Percentiles rank a stretch among this genome's conserved stretches.
Evolutionary conservation across 345 rosid genomes (phyloP).

Genomic region (Corchorus capsularis): DNA sequence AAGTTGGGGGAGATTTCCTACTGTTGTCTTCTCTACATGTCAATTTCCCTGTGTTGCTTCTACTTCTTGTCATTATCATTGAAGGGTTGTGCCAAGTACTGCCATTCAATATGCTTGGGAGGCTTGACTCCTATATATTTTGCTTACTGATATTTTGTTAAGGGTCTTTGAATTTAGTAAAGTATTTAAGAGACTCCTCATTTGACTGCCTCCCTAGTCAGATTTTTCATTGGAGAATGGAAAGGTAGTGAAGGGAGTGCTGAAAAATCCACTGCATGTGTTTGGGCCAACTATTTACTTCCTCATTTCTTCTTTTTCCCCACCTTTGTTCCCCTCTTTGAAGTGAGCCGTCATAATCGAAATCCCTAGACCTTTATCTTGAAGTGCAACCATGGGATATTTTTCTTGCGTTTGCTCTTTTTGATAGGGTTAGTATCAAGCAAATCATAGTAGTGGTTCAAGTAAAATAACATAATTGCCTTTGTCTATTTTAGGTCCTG

Average conservation of each 20-base stretch:
- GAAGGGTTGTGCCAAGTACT: slow-evolving; percentile 48
- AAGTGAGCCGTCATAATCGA: neutral
- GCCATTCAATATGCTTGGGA: slow-evolving; percentile 55
- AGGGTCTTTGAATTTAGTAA: neutral
- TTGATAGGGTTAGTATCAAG: neutral
- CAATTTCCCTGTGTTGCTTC: slow-evolving; percentile 44
- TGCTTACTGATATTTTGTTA: neutral
- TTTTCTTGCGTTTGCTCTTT: neutral
- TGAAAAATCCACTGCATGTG: neutral
- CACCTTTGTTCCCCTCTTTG: neutral
- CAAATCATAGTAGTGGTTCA: neutral
- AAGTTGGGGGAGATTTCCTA: slow-evolving; percentile 45
- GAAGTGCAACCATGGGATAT: neutral
- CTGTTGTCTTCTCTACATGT: slow-evolving; percentile 32
- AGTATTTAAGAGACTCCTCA: neutral
- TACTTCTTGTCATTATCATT: slow-evolving; percentile 65
- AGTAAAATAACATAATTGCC: neutral
- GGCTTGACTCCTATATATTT: slow-evolving; percentile 65
- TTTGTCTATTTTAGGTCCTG: neutral
- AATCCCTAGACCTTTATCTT: neutral
- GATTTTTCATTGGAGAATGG: neutral
- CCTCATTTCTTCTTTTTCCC: neutral
- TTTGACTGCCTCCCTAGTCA: neutral
- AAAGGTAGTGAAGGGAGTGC: neutral
- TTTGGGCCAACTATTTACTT: neutral